phyloP scores from a whole-genome alignment of 805 yeast genomes.

The Wickerhamia fluorescens region DNA sequence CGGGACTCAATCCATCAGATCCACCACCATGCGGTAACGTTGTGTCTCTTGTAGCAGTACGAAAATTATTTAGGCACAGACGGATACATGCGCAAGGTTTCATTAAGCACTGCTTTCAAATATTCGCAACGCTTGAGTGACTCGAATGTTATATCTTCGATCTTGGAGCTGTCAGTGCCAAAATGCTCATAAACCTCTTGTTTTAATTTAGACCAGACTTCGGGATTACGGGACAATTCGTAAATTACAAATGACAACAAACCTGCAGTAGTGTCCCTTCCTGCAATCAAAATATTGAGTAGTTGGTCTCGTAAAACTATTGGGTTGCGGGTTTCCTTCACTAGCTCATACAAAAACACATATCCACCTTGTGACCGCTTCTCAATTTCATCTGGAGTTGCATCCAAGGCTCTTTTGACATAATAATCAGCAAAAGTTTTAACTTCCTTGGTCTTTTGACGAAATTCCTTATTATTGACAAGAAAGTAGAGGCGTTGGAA shows the following conservation, averaged over 20 bases:
- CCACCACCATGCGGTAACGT: constrained; percentile 22
- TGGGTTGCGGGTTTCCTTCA: constrained; percentile 43
- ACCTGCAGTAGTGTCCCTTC: constrained; percentile 51
- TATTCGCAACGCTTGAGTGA: constrained; percentile 20
- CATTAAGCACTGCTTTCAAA: constrained; percentile 18
- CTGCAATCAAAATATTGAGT: constrained; percentile 47
- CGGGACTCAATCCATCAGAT: constrained; percentile 11
- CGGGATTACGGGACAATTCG: constrained; percentile 39
- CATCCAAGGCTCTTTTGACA: constrained; percentile 30
- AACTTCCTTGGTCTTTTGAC: constrained; percentile 15
- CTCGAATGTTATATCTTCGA: constrained; percentile 13
- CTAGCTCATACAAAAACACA: constrained; percentile 42
- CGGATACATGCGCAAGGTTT: constrained; percentile 21
- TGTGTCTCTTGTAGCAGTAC: constrained; percentile 19
- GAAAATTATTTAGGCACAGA: constrained; percentile 20
- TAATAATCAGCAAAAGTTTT: constrained; percentile 28
- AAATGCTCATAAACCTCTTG: constrained; percentile 24
- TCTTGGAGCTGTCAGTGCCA: constrained; percentile 23
- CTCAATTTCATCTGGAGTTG: constrained; percentile 24
- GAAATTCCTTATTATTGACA: constrained; percentile 19
- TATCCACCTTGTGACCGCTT: constrained; percentile 31
- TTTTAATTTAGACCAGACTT: constrained; percentile 30
- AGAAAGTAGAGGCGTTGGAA: constrained; percentile 10
- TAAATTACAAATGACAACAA: constrained; percentile 39
- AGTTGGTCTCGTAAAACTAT: constrained; percentile 42